These are phyloP conservation scores for Penicillium verhagenii DNA, from an alignment of 495 filamentous ascomycete genomes.

Conservation along the genomic window DNA sequence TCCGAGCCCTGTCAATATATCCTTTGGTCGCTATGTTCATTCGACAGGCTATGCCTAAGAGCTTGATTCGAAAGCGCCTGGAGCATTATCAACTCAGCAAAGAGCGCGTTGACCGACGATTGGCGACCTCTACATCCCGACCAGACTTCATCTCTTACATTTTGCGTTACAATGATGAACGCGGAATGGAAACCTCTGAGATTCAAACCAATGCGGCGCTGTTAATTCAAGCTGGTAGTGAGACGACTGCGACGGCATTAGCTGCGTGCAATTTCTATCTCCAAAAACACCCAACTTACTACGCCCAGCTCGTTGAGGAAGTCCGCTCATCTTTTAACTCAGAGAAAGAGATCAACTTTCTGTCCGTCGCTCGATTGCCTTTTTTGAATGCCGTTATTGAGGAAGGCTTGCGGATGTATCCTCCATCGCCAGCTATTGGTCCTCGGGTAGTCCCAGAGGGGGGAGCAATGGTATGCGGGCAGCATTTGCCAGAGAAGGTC, in stretches of 20 bases:
- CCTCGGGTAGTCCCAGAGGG: conserved; percentile 34
- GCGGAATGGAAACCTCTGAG: conserved; percentile 16
- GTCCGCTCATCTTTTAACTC: background rate
- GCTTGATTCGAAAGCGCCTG: conserved; percentile 22
- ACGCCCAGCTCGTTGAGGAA: background rate
- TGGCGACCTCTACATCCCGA: too few relatives aligned
- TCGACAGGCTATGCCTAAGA: conserved; percentile 3
- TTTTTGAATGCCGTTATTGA: conserved; percentile 43
- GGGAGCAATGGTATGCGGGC: conserved; percentile 17
- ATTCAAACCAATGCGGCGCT: conserved; percentile 39
- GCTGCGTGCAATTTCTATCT: conserved; percentile 46
- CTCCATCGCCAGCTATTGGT: conserved; percentile 32
- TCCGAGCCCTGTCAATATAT: conserved; percentile 4
- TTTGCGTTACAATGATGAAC: background rate
- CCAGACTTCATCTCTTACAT: too few relatives aligned
- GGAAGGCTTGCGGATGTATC: conserved; percentile 46
- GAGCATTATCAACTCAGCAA: too few relatives aligned
- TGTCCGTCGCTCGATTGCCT: conserved; percentile 30
- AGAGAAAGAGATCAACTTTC: conserved; percentile 34
- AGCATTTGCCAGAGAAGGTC: background rate
- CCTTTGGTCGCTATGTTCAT: too few relatives aligned
- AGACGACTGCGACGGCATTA: conserved; percentile 51
- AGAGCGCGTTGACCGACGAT: too few relatives aligned
- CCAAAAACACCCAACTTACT: background rate
- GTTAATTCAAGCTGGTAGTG: conserved; percentile 48